Conservation (phyloP, 306 rosid species). For the Crotalaria pallida region DNA sequence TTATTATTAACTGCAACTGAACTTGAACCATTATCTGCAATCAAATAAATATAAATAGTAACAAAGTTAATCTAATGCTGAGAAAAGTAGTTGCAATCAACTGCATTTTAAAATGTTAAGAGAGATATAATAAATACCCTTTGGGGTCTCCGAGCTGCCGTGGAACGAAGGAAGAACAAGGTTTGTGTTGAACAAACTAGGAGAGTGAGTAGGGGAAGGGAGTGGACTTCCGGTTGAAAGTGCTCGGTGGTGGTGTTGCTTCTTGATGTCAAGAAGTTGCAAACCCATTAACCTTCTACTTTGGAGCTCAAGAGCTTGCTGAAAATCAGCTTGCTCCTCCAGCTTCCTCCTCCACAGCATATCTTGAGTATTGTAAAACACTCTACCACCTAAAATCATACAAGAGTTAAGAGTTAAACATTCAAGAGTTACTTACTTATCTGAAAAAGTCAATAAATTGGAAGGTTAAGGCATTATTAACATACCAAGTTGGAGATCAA, state of each 20-base stretch:
- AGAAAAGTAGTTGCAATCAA: background rate
- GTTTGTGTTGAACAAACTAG: conserved; percentile 48
- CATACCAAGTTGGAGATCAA: conserved; percentile 81
- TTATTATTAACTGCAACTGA: conserved; percentile 24
- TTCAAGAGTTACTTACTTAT: background rate
- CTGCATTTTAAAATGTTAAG: background rate
- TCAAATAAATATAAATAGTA: conserved; percentile 5
- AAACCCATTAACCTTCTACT: conserved; percentile 75
- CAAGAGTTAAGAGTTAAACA: no score
- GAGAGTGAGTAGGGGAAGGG: conserved; percentile 74
- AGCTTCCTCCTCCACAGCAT: conserved; percentile 86
- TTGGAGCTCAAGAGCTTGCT: conserved; percentile 85
- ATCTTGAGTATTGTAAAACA: conserved; percentile 82
- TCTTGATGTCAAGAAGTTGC: conserved; percentile 90
- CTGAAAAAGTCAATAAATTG: background rate
- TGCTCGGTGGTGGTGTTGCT: conserved; percentile 68
- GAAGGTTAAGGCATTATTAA: conserved; percentile 1
- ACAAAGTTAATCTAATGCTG: conserved; percentile 9
- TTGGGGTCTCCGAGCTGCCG: conserved; percentile 40
- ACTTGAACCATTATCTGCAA: conserved; percentile 47
- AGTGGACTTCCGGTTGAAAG: conserved; percentile 64
- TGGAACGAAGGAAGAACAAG: conserved; percentile 46
- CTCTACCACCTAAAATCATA: conserved; percentile 51
- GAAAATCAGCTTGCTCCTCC: conserved; percentile 89
- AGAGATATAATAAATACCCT: conserved; percentile 38